Conservation (phyloP, 1,284 basidiomycete species). For the Marasmius sp. region DNA sequence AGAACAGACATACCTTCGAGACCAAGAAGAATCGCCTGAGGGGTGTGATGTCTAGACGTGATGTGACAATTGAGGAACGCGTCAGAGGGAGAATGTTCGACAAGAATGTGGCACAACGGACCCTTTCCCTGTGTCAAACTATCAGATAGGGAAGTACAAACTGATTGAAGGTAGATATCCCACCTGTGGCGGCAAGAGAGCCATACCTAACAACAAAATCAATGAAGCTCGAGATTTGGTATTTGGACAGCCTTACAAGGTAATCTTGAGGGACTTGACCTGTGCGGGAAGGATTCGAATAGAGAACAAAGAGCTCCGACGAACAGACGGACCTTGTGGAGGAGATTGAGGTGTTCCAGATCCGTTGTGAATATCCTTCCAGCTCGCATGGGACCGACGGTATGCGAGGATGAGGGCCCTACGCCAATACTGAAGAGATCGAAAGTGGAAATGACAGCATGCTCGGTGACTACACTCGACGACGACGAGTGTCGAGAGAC, state of each 20-base stretch:
- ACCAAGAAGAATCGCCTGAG: conserved; percentile 89
- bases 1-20: conserved; percentile 64
- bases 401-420: conserved; percentile 49
- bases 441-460: conserved; percentile 92
- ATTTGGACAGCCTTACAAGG: conserved; percentile 53
- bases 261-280: conserved; percentile 83
- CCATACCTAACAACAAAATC: conserved; percentile 55
- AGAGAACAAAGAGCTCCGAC: not conserved
- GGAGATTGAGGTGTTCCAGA: conserved; percentile 65
- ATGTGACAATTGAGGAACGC: not conserved
- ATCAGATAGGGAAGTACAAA: not conserved
- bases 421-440: conserved; percentile 92
- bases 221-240: conserved; percentile 5
- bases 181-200: conserved; percentile 77
- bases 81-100: not conserved
- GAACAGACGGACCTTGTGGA: conserved; percentile 59
- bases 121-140: conserved; percentile 72
- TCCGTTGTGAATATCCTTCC: conserved; percentile 86
- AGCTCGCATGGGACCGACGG: conserved; percentile 91
- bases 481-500: not conserved
- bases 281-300: conserved; percentile 23
- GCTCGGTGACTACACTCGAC: conserved; percentile 48
- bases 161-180: conserved; percentile 13
- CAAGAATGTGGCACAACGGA: conserved; percentile 29
- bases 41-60: conserved; percentile 81